Evolutionary conservation across 1,284 basidiomycete genomes (phyloP).

Genomic region (Megacollybia platyphylla): DNA sequence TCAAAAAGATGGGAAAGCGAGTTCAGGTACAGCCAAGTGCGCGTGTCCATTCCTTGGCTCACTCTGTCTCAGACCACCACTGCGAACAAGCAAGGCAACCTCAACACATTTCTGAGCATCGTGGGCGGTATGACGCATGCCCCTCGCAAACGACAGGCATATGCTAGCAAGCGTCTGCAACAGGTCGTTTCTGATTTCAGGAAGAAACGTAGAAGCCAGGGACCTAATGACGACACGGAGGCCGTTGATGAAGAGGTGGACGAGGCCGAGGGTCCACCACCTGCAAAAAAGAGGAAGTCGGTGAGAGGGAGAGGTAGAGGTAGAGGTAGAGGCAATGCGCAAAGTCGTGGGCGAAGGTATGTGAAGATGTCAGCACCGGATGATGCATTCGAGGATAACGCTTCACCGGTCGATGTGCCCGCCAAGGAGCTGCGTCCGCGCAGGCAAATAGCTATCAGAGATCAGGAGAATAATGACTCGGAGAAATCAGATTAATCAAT

Average conservation of each 20-base stretch:
- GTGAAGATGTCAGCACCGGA: too few relatives aligned
- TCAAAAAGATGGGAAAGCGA: constrained; percentile 79
- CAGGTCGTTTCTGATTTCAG: constrained; percentile 81
- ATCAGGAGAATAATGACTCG: too few relatives aligned
- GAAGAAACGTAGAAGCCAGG: constrained; percentile 14
- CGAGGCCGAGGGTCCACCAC: constrained; percentile 6
- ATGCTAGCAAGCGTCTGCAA: constrained; percentile 80
- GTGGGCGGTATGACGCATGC: constrained; percentile 55
- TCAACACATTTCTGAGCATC: constrained; percentile 51
- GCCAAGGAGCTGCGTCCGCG: too few relatives aligned
- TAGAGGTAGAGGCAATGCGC: too few relatives aligned
- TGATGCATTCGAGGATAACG: too few relatives aligned
- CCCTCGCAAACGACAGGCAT: constrained; percentile 70
- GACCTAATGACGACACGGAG: constrained; percentile 5
- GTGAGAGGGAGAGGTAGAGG: too few relatives aligned
- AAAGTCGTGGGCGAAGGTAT: too few relatives aligned
- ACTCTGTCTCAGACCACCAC: constrained; percentile 33
- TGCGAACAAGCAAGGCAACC: constrained; percentile 63
- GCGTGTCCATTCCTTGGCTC: not conserved
- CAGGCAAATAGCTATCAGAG: too few relatives aligned
- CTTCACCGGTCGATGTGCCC: too few relatives aligned
- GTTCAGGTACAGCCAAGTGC: constrained; percentile 36
- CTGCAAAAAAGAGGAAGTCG: constrained; percentile 12
- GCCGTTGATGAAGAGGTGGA: constrained; percentile 7
- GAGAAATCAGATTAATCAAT: too few relatives aligned